Conservation (phyloP, 805 yeast species). For the Zygoascus biomembranicola region DNA sequence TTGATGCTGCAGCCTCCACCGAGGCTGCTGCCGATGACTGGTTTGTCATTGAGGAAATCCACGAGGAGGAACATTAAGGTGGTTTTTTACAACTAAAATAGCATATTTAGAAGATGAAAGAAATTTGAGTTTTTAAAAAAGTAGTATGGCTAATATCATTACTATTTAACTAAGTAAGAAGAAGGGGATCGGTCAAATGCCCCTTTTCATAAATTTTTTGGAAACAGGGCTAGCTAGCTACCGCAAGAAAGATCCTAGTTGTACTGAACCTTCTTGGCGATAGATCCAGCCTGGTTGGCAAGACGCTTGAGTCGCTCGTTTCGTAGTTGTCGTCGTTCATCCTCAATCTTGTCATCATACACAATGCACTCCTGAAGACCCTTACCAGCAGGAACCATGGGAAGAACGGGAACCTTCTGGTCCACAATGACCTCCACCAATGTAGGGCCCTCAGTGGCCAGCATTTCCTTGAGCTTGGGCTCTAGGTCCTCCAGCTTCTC, state of each 20-base stretch:
- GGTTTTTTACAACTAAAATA: background rate
- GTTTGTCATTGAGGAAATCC: conserved; percentile 36
- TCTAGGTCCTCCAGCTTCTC: conserved; percentile 58
- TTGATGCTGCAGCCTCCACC: conserved; percentile 16
- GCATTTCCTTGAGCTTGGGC: conserved; percentile 53
- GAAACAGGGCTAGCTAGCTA: too few relatives aligned
- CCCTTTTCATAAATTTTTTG: too few relatives aligned
- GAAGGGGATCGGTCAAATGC: too few relatives aligned
- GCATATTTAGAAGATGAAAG: background rate
- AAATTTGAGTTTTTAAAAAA: background rate
- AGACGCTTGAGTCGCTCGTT: conserved; percentile 26
- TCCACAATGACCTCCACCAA: conserved; percentile 86
- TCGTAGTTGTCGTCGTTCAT: conserved; percentile 24
- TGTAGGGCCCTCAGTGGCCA: conserved; percentile 74
- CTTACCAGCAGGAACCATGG: conserved; percentile 97
- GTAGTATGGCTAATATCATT: too few relatives aligned
- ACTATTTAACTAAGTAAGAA: too few relatives aligned
- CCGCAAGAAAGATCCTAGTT: too few relatives aligned
- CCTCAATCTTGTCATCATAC: conserved; percentile 60
- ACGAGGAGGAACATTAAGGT: conserved; percentile 28
- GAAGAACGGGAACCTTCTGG: conserved; percentile 88
- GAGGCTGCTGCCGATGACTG: conserved; percentile 27
- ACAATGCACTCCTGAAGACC: conserved; percentile 87
- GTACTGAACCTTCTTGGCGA: too few relatives aligned
- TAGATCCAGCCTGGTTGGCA: conserved; percentile 3